Conservation (phyloP, 495 filamentous ascomycete species). For the Cercophora scortea region DNA sequence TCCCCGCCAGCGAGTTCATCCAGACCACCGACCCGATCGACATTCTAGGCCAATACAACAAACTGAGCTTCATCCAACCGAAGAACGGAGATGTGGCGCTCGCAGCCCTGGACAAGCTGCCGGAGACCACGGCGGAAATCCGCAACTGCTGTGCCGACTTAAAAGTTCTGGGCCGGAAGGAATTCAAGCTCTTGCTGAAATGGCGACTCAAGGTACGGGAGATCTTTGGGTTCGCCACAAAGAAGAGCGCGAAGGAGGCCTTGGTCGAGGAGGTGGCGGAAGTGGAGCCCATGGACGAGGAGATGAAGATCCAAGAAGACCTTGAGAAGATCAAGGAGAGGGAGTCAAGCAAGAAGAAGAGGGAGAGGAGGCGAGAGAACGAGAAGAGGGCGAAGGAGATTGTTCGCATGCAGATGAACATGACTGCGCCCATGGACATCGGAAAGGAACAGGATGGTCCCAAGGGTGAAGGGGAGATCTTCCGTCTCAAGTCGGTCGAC, state of each 20-base stretch:
- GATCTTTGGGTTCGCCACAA: conserved; percentile 77
- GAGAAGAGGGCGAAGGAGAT: conserved; percentile 88
- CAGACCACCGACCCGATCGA: conserved; percentile 90
- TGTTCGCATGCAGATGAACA: conserved; percentile 88
- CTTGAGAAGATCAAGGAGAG: conserved; percentile 73
- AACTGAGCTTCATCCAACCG: conserved; percentile 69
- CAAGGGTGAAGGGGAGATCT: conserved; percentile 70
- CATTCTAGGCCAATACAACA: conserved; percentile 85
- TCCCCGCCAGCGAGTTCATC: conserved; percentile 84
- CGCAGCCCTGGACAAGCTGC: conserved; percentile 74
- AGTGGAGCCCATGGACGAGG: conserved; percentile 86
- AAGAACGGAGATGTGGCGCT: conserved; percentile 78
- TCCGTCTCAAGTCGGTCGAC: conserved; percentile 72
- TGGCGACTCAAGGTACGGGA: conserved; percentile 90
- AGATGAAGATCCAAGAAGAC: conserved; percentile 80
- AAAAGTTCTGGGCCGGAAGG: conserved; percentile 84
- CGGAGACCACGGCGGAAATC: conserved; percentile 91
- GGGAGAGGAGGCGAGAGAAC: conserved; percentile 73
- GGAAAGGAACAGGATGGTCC: conserved; percentile 85
- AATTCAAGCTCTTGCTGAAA: conserved; percentile 86
- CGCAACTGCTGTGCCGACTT: conserved; percentile 78
- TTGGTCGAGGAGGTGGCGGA: conserved; percentile 66
- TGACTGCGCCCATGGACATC: conserved; percentile 93
- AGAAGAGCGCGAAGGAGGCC: conserved; percentile 46
- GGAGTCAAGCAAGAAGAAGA: conserved; percentile 65